Evolutionary conservation across 768 basidiomycete species (phyloP), one percentile per base, ranked within the genome.

Genomic region (Lactarius pseudohatsudake): DNA sequence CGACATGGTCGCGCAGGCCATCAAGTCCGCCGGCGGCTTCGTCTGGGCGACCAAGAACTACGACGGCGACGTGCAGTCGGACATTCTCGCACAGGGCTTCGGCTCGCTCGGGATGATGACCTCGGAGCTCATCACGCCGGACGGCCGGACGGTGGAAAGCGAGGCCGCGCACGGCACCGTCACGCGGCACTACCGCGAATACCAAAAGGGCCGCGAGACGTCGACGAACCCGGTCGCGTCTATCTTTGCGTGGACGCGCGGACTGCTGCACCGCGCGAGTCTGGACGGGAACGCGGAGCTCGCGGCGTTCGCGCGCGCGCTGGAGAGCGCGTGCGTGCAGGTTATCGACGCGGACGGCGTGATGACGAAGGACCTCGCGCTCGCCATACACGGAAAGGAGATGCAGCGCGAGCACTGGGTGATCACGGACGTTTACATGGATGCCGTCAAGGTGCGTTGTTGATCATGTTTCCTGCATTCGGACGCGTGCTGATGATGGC

Each of bases 41-140:
- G 82, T 86, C 41, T 86, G 86, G 86, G 86, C 86, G 10, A 84
- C 85, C 75, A 88, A 88, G 81, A 86, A 86, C 77, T 81, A 81
- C 76, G 81, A 81, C 72, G 77, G 77, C 26, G 77, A 78, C 69
- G 87, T 90, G 59, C 89, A 95, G 80, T 89, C 86, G 69, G 95
- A 98, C 75, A 94, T 97, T 73, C 89, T 98, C 67, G 96, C 96
- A 0, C 97, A 98, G 79, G 97, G 97, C 65, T 99, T 97, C 75
- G 97, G 97, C 65, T 88, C 85, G 56, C 81, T 99, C 55, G 97
- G 97, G 28, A 96, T 99, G 94, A 99, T 99, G 97, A 97, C 94
- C 22, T 89, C 86, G 50, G 96, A 98, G 76, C 84, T 97, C 64
- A 86, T 97, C 76, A 97, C 96, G 2, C 96, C 97, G 40, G 95